A percentile compares a stretch with the other conserved stretches of the same genome.
phyloP scores from a whole-genome alignment of 805 yeast genomes.

The Saturnispora hagleri region DNA sequence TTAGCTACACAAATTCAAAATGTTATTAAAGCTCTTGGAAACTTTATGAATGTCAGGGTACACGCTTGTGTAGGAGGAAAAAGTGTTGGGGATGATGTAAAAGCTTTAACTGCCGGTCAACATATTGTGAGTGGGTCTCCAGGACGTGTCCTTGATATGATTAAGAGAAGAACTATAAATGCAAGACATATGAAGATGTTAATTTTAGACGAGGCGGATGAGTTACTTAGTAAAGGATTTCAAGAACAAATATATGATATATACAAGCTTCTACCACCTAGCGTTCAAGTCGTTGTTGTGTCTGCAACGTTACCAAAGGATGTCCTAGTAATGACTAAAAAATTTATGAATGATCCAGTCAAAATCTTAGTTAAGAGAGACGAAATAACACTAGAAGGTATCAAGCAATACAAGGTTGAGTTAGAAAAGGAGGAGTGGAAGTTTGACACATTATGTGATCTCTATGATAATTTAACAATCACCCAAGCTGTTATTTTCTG shows the following conservation, averaged over 20 bases:
- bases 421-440: constrained; percentile 92
- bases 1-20: constrained; percentile 87
- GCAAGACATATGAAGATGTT: constrained; percentile 79
- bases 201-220: constrained; percentile 95
- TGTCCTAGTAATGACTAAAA: constrained; percentile 83
- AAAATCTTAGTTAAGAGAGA: constrained; percentile 92
- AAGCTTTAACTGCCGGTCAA: constrained; percentile 64
- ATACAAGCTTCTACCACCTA: constrained; percentile 72
- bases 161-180: constrained; percentile 68
- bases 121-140: constrained; percentile 97
- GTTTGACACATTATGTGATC: constrained; percentile 87
- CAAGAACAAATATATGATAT: constrained; percentile 92
- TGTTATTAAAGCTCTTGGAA: constrained; percentile 80
- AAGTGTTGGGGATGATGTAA: constrained; percentile 69
- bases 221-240: constrained; percentile 85
- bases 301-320: constrained; percentile 92
- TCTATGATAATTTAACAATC: constrained; percentile 89
- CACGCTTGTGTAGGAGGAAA: constrained; percentile 96
- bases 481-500: constrained; percentile 98
- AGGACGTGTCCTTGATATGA: constrained; percentile 88
- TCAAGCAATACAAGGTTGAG: constrained; percentile 82
- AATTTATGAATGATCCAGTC: constrained; percentile 89
- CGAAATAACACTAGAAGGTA: constrained; percentile 88
- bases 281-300: constrained; percentile 86
- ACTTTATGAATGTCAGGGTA: constrained; percentile 74